phyloP scores from a whole-genome alignment of 306 rosid genomes.

The Dryas octopetala region DNA sequence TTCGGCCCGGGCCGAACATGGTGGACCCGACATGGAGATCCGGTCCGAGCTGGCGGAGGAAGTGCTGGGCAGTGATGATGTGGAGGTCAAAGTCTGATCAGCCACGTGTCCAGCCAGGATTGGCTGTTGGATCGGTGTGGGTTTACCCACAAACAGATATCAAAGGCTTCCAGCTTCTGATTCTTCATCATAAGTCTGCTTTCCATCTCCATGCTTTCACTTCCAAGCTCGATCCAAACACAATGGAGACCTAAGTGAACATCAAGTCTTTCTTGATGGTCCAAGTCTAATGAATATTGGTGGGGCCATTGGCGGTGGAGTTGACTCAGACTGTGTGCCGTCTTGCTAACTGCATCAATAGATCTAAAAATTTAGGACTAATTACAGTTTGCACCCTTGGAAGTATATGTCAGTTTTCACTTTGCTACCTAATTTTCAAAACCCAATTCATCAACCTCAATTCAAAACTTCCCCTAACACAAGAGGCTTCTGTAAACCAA shows the following conservation, averaged over 20 bases:
- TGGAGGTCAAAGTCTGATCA: no score
- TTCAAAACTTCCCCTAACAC: conserved; percentile 39
- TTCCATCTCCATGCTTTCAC: conserved; percentile 27
- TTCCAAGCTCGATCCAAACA: not conserved
- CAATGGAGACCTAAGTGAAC: not conserved
- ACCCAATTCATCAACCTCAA: conserved; percentile 20
- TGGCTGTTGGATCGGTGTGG: no score
- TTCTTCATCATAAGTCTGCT: conserved; percentile 32
- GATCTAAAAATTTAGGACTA: not conserved
- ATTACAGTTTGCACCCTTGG: no score
- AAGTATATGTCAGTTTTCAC: no score
- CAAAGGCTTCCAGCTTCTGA: conserved; percentile 34
- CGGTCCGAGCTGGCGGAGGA: no score
- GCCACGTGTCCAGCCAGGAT: no score
- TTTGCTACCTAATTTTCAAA: no score
- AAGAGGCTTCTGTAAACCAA: conserved; percentile 31
- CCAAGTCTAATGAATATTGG: not conserved
- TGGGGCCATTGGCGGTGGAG: not conserved
- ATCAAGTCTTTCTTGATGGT: not conserved
- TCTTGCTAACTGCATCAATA: not conserved
- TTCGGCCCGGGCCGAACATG: no score
- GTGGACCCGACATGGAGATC: no score
- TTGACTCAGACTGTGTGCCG: not conserved
- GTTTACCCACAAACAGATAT: no score
- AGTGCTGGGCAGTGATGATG: no score